Base-by-base conservation (phyloP, 2,329 filamentous ascomycete species). In the Colletotrichum noveboracense region DNA sequence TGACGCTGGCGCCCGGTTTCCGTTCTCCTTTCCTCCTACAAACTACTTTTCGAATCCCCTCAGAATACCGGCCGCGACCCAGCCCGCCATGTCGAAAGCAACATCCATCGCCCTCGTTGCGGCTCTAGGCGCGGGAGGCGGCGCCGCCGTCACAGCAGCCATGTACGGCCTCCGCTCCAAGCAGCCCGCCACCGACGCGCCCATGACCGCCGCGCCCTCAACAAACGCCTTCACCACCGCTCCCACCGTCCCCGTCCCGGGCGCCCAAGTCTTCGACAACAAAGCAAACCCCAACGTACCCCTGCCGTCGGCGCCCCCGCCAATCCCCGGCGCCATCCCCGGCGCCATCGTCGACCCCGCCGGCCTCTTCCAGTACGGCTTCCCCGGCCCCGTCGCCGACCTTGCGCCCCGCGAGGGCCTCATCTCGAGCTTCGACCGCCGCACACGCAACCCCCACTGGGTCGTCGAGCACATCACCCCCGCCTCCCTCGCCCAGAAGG, bases 391-490 rank as follows among this genome's bases (percentile, higher is more conserved):
- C 36, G 88, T 98, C 52, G 90, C 93, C 80, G 97, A 99, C 85
- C 89, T 98, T 58, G 93, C 96, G 71, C 90, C 90, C 71, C 93
- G 95, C 48, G 88, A 92, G 30, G 94, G 95, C 38, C 91, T 98
- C 70, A 91, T 96, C 78, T 98, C 96, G 36, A 93, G 94, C 80
- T 99, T 94, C 90, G 96, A 99, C 87, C 95, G 97, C 32, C 93
- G 95, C 77, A 94, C 93, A 58, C 93, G 96, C 82, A 99, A 99
- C 86, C 97, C 97, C 34, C 91, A 94, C 84, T 99, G 96, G 96
- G 97, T 96, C 10, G 93, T 94, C 78, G 97, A 99, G 88, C 97
- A 99, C 88, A 98, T 99, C 85, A 99, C 97, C 0, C 93, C 96
- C 3, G 91, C 92, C 43, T 98, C 96, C 1, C 91, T 99, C 16